phyloP scores from a whole-genome alignment of 208 protist genomes.

The Endotrypanum monterogeii region DNA sequence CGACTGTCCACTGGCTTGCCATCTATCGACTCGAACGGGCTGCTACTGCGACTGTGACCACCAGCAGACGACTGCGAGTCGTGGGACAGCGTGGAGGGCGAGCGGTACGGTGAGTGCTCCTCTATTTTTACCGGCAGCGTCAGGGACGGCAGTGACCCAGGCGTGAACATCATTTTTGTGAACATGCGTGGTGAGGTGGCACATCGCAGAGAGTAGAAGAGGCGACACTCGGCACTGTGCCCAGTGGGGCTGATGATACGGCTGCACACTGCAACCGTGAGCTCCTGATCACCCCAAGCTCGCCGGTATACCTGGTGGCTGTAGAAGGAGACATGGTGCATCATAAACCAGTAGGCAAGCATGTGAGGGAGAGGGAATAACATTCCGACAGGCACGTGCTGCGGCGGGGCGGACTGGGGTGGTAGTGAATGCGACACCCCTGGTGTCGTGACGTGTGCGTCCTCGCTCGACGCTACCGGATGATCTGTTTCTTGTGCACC shows the following conservation, averaged over 20 bases:
- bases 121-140: constrained; percentile 44
- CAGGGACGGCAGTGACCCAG: constrained; percentile 44
- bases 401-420: background rate
- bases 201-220: constrained; percentile 54
- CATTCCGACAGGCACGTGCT: constrained; percentile 17
- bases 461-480: background rate
- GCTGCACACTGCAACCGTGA: constrained; percentile 61
- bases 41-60: background rate
- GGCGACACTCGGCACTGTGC: constrained; percentile 60
- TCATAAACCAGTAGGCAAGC: constrained; percentile 58
- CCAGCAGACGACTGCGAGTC: background rate
- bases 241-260: constrained; percentile 65
- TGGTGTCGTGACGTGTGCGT: constrained; percentile 4
- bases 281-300: constrained; percentile 47
- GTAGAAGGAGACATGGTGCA: constrained; percentile 62
- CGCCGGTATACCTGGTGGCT: constrained; percentile 45
- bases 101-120: constrained; percentile 18
- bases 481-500: background rate
- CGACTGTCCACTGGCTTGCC: constrained; percentile 18
- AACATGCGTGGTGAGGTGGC: constrained; percentile 58
- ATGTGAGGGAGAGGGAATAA: constrained; percentile 44
- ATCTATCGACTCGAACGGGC: background rate
- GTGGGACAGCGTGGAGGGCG: background rate
- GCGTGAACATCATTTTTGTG: constrained; percentile 62
- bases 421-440: background rate